Conservation (phyloP, 148 eudicot genomes). For the Salicornia ramosissima region DNA sequence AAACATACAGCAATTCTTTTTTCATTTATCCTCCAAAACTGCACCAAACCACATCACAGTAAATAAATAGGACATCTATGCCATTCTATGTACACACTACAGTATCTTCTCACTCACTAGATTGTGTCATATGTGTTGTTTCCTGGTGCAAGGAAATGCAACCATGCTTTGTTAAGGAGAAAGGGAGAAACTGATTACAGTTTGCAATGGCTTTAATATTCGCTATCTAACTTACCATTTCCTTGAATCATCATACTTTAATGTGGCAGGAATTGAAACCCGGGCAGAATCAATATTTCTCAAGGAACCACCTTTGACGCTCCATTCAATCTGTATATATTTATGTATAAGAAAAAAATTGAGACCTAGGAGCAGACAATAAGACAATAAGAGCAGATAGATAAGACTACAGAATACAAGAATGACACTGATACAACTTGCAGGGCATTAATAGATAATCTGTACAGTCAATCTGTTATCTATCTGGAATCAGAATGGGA, state of each 20-base stretch:
- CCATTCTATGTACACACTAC: background rate
- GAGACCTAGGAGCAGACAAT: constrained; percentile 9
- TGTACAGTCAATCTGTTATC: background rate
- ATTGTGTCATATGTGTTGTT: background rate
- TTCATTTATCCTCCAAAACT: background rate
- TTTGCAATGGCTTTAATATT: background rate
- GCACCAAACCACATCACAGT: background rate
- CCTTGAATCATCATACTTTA: constrained; percentile 67
- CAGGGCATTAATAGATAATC: background rate
- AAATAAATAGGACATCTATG: background rate
- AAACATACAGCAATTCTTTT: background rate
- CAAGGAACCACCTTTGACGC: constrained; percentile 73
- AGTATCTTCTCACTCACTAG: constrained; percentile 1
- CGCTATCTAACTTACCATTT: constrained; percentile 49
- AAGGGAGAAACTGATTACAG: background rate
- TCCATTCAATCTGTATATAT: constrained; percentile 91
- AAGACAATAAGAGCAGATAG: background rate
- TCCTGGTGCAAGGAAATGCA: constrained; percentile 2
- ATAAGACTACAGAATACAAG: background rate
- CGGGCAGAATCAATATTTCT: constrained; percentile 90
- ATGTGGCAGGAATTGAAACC: constrained; percentile 81
- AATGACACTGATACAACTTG: background rate
- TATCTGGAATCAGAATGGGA: background rate
- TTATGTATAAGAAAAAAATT: background rate
- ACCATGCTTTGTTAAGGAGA: background rate